Percentiles rank a stretch among this genome's conserved stretches.
Conservation (phyloP, 2,329 filamentous ascomycete species). For the Cercospora berteroae region DNA sequence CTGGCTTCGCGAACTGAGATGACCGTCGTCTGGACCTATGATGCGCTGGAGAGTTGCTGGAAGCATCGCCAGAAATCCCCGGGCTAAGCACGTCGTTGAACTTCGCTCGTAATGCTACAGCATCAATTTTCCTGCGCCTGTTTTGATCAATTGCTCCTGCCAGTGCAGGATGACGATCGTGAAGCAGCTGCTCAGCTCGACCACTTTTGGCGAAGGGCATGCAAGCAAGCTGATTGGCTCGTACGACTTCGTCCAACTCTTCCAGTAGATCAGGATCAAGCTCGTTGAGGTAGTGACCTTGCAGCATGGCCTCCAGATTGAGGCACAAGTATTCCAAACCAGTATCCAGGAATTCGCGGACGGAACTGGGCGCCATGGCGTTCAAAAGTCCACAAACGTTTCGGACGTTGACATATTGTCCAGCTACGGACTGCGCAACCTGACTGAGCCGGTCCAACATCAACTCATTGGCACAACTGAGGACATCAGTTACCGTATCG, state of each 20-base stretch:
- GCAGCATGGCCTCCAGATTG: conserved; percentile 86
- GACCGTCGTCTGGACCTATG: conserved; percentile 44
- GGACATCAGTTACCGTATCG: conserved; percentile 85
- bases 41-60: conserved; percentile 47
- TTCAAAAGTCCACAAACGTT: conserved; percentile 86
- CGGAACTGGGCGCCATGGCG: conserved; percentile 77
- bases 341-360: conserved; percentile 82
- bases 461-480: conserved; percentile 86
- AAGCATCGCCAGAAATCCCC: conserved; percentile 63
- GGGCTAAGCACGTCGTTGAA: conserved; percentile 61
- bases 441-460: conserved; percentile 92
- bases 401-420: conserved; percentile 76
- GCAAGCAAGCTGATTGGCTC: conserved; percentile 75
- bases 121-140: conserved; percentile 66
- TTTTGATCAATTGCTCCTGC: conserved; percentile 67
- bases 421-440: conserved; percentile 81
- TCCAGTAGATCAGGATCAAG: conserved; percentile 79
- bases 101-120: conserved; percentile 67
- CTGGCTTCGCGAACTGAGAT: conserved; percentile 41
- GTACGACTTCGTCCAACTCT: conserved; percentile 77
- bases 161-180: conserved; percentile 63
- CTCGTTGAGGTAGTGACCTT: conserved; percentile 79
- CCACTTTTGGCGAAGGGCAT: conserved; percentile 76
- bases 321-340: conserved; percentile 88
- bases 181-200: conserved; percentile 64